These are phyloP conservation scores for Macrocybe gigantea DNA, from an alignment of 768 basidiomycete genomes.

Conservation along the genomic window DNA sequence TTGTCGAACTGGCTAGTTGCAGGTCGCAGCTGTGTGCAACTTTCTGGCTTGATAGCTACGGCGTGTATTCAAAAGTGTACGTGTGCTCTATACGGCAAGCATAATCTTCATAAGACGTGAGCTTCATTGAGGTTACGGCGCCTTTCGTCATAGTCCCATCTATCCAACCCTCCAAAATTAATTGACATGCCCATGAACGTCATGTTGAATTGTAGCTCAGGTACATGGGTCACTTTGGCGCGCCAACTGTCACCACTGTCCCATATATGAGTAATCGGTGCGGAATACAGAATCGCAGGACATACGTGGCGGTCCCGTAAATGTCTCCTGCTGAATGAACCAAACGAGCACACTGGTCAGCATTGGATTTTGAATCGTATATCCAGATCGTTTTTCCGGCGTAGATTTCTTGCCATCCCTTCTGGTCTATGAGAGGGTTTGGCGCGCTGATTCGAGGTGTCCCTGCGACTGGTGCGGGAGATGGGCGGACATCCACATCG, in stretches of 20 bases:
- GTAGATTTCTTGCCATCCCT: slow-evolving; percentile 73
- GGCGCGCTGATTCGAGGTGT: slow-evolving; percentile 39
- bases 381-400: slow-evolving; percentile 67
- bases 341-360: slow-evolving; percentile 62
- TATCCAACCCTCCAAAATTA: slow-evolving; percentile 71
- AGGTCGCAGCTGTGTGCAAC: neutral
- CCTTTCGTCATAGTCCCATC: slow-evolving; percentile 64
- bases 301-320: slow-evolving; percentile 78
- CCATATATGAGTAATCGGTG: slow-evolving; percentile 1
- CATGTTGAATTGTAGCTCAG: slow-evolving; percentile 68
- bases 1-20: slow-evolving; percentile 13
- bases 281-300: slow-evolving; percentile 8
- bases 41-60: no score
- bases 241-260: slow-evolving; percentile 80
- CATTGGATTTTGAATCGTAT: slow-evolving; percentile 63
- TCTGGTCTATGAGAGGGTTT: slow-evolving; percentile 55
- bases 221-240: slow-evolving; percentile 60
- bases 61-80: slow-evolving; percentile 21
- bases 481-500: slow-evolving; percentile 58
- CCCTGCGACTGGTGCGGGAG: slow-evolving; percentile 41
- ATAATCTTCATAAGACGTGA: slow-evolving; percentile 6
- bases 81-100: slow-evolving; percentile 3
- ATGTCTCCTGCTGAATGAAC: slow-evolving; percentile 55
- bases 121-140: slow-evolving; percentile 60
- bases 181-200: slow-evolving; percentile 56